Base-by-base conservation (phyloP, 306 rosid species). In the Lathyrus aphaca region DNA sequence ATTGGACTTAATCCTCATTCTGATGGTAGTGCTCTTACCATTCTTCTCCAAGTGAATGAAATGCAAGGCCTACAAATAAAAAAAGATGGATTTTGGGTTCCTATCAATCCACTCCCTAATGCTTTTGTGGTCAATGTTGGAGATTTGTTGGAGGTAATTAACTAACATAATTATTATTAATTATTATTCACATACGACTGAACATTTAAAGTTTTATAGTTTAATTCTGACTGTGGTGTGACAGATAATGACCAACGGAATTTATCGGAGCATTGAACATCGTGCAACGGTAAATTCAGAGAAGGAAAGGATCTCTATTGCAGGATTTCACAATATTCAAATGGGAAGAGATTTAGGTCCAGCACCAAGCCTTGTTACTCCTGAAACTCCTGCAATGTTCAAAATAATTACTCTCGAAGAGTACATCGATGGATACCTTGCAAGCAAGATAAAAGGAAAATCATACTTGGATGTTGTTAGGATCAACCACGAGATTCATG, bases 1-100 rank as follows among this genome's bases (percentile, higher is more conserved):
- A 76, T 69, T 61, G 80, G 76, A 40, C 5, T 39, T 11, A 69
- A 76, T 4, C 80, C 80, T 18, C 80, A 76, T 76, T 76, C 80
- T 17, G 75, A 76, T 76, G 5, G 71, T 2, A 71, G 60, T 53
- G 71, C 51, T 8, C 60, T 76, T 69, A 69, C 80, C 3, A 69
- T 76, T 40, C 75, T 76, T 69, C 80, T 69, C 16, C 80, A 76
- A 69, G 80, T 30, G 15, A 76, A 76, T 76, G 80, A 76, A 30
- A 12, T 63, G 3, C 75, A 76, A 30, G 80, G 76, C 43, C 80
- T 76, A 23, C 80, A 76, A 76, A 76, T 76, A n/a, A 76, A 50
- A 76, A 76, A 76, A 39, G 75, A 69, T 61, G 80, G 60, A 62
- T 29, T 13, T 15, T 76, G 75, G 71, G 10, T 69, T 61, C 60